These are phyloP conservation scores for Pyropia yezoensis DNA, from an alignment of 23 red algal species.

Conservation along the genomic window DNA sequence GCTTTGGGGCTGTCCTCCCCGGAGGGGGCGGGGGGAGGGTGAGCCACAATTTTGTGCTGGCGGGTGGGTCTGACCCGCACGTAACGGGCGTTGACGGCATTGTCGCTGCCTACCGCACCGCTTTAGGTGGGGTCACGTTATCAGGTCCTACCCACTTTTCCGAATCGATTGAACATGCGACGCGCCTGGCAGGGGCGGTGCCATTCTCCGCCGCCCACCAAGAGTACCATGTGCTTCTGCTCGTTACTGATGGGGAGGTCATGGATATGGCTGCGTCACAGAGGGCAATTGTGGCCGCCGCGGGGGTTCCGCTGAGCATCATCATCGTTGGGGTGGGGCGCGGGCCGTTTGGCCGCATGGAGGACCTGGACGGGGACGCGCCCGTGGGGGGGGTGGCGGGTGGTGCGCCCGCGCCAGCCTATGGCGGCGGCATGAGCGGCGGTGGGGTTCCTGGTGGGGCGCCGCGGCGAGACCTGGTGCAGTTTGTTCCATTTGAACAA, in stretches of 20 bases:
- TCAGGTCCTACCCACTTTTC: conserved; percentile 38
- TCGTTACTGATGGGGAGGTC: conserved; percentile 79
- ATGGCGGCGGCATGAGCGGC: no score
- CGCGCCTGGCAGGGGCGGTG: conserved; percentile 19
- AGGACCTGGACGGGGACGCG: conserved; percentile 58
- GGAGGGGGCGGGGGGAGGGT: not conserved
- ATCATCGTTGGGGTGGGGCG: conserved; percentile 78
- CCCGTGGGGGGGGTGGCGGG: no score
- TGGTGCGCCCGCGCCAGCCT: no score
- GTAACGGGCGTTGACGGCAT: conserved; percentile 43
- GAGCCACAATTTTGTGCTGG: conserved; percentile 15
- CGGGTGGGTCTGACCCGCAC: conserved; percentile 6
- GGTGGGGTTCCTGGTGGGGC: not conserved
- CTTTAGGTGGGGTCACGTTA: conserved; percentile 15
- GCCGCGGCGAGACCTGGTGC: not conserved
- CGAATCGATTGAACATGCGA: conserved; percentile 44
- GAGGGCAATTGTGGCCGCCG: conserved; percentile 41
- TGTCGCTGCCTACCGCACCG: conserved; percentile 37
- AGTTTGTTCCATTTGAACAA: conserved; percentile 3
- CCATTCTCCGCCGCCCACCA: conserved; percentile 5
- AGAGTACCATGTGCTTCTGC: conserved; percentile 61
- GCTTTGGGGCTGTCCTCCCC: conserved; percentile 28
- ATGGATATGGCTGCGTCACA: conserved; percentile 57
- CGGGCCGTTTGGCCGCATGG: conserved; percentile 34
- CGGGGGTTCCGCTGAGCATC: conserved; percentile 56